Evolutionary conservation across 1,284 basidiomycete genomes (phyloP).

Genomic region (Cryptococcus sp.): DNA sequence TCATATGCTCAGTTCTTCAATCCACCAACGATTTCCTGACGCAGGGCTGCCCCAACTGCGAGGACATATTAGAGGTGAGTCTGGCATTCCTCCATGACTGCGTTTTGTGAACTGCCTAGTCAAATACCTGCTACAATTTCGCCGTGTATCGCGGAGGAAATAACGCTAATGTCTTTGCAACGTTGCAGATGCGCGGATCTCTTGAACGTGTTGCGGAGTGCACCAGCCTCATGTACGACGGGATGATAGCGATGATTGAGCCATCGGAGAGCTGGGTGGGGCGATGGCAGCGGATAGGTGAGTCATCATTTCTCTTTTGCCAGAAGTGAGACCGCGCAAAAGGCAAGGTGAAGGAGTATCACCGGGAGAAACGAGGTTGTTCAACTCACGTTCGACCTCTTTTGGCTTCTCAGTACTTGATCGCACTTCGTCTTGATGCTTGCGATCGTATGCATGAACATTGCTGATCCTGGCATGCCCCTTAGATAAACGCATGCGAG

Average conservation of each 20-base stretch:
- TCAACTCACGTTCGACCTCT: not conserved
- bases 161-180: not conserved
- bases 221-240: slow-evolving; percentile 94
- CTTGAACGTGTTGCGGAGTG: slow-evolving; percentile 80
- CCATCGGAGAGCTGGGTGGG: slow-evolving; percentile 94
- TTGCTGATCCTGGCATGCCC: not conserved
- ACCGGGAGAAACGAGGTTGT: not conserved
- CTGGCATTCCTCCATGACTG: not conserved
- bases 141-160: not conserved
- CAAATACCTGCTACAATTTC: not conserved
- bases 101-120: too few species aligned
- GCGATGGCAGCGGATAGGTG: slow-evolving; percentile 85
- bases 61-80: slow-evolving; percentile 85
- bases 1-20: slow-evolving; percentile 89
- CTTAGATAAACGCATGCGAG: slow-evolving; percentile 77
- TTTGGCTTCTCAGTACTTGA: not conserved
- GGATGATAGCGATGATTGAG: slow-evolving; percentile 83
- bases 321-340: not conserved
- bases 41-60: slow-evolving; percentile 93
- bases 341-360: not conserved
- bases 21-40: slow-evolving; percentile 79
- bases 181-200: slow-evolving; percentile 77
- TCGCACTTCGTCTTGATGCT: too few species aligned
- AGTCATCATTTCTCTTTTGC: slow-evolving; percentile 46
- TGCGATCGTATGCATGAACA: too few species aligned